A percentile compares a stretch with the other conserved stretches of the same genome.
These are phyloP conservation scores for Akanthomyces dipterigenus DNA, from an alignment of 2,329 filamentous ascomycete genomes.

Conservation along the genomic window DNA sequence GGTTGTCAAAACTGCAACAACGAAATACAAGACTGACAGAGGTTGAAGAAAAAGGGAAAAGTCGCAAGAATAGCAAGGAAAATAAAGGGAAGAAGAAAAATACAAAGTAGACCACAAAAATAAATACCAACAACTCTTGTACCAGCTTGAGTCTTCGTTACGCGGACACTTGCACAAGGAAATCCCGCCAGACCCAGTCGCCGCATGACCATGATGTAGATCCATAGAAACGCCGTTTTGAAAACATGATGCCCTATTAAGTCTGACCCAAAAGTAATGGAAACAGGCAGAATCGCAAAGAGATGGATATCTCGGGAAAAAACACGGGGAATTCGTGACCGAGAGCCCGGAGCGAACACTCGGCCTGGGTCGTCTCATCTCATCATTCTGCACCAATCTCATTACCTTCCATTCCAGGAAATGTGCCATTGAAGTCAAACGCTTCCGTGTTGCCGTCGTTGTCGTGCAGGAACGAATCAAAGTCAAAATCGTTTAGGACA, in stretches of 20 bases:
- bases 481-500: constrained; percentile 60
- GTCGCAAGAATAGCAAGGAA: neutral
- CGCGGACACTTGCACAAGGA: constrained; percentile 19
- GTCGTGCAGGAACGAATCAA: constrained; percentile 61
- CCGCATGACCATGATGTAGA: constrained; percentile 35
- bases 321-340: constrained; percentile 6
- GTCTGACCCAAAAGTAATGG: constrained; percentile 25
- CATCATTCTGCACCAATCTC: constrained; percentile 51
- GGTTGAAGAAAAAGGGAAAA: neutral
- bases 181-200: constrained; percentile 27
- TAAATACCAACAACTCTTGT: constrained; percentile 13
- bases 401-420: constrained; percentile 46
- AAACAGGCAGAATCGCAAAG: constrained; percentile 18
- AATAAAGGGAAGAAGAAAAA: constrained; percentile 11
- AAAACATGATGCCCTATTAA: constrained; percentile 32
- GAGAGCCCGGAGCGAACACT: neutral
- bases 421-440: constrained; percentile 50
- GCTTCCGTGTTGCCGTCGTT: constrained; percentile 38
- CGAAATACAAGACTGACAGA: neutral
- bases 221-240: constrained; percentile 32
- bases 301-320: neutral
- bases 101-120: constrained; percentile 16
- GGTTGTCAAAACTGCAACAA: constrained; percentile 5
- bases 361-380: constrained; percentile 16
- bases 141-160: constrained; percentile 11